Percentiles rank a stretch among this genome's conserved stretches.
phyloP scores from a whole-genome alignment of 352 stramenopile species.

The Phytophthora tentaculata region DNA sequence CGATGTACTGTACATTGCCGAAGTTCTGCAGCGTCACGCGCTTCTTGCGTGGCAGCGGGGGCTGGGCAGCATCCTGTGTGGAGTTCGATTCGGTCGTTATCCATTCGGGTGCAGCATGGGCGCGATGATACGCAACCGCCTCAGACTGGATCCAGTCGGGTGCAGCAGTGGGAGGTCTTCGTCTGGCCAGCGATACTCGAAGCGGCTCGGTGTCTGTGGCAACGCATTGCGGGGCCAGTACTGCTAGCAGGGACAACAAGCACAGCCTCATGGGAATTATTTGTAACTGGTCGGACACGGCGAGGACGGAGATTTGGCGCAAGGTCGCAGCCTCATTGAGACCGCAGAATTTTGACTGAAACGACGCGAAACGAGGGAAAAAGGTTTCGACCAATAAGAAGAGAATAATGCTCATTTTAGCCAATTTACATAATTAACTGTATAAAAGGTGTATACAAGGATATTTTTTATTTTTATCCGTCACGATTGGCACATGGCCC shows the following conservation, averaged over 20 bases:
- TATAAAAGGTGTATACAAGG: no score
- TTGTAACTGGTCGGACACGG: slow-evolving; percentile 26
- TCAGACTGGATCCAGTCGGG: slow-evolving; percentile 34
- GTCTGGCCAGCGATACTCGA: slow-evolving; percentile 27
- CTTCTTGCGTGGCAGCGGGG: slow-evolving; percentile 41
- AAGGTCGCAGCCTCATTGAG: slow-evolving; percentile 22
- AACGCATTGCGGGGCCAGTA: not conserved
- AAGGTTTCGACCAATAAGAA: slow-evolving; percentile 18
- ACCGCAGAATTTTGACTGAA: slow-evolving; percentile 39
- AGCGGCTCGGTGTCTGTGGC: slow-evolving; percentile 15
- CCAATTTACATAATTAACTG: no score
- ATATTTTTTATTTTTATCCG: no score
- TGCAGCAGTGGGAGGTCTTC: slow-evolving; percentile 1
- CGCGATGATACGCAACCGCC: slow-evolving; percentile 4
- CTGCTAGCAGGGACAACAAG: slow-evolving; percentile 5
- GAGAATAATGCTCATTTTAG: not conserved
- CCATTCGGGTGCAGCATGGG: slow-evolving; percentile 5
- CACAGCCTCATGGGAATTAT: slow-evolving; percentile 18
- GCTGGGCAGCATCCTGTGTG: slow-evolving; percentile 26
- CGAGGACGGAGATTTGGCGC: slow-evolving; percentile 2
- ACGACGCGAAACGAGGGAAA: slow-evolving; percentile 12
- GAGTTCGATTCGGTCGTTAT: slow-evolving; percentile 12
- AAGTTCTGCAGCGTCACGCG: slow-evolving; percentile 77
- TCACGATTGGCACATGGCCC: not conserved
- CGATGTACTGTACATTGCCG: slow-evolving; percentile 87